A percentile compares a stretch with the other conserved stretches of the same genome.
Evolutionary conservation across 768 basidiomycete species (phyloP).

Genomic region (Suillus ampliporus): DNA sequence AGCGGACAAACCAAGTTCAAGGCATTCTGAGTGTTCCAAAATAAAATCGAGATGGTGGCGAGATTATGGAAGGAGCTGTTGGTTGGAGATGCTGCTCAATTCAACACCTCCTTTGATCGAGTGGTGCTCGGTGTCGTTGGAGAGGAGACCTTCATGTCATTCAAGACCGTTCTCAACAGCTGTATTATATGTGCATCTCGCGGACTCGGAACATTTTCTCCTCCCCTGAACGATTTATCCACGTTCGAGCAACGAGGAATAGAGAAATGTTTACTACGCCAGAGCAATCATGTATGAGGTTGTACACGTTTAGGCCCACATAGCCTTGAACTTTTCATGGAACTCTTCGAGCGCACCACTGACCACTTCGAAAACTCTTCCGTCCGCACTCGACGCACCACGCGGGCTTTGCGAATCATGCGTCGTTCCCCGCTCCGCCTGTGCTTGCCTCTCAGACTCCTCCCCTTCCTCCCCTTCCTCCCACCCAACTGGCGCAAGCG

Average conservation of each 20-base stretch:
- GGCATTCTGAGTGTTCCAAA: constrained; percentile 49
- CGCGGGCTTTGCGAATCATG: constrained; percentile 31
- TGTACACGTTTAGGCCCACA: constrained; percentile 54
- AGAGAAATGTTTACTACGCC: neutral
- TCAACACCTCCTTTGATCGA: constrained; percentile 41
- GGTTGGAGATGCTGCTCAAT: constrained; percentile 37
- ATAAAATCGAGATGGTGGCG: constrained; percentile 44
- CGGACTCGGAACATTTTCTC: too few species aligned
- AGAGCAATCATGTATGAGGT: neutral
- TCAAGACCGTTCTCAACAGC: too few species aligned
- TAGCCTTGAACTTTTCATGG: constrained; percentile 61
- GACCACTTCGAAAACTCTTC: constrained; percentile 61
- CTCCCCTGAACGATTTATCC: too few species aligned
- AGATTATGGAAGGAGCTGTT: constrained; percentile 46
- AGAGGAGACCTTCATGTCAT: constrained; percentile 39
- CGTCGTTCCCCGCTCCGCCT: neutral
- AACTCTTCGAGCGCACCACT: constrained; percentile 53
- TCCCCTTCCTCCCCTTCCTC: constrained; percentile 26
- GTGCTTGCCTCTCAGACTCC: constrained; percentile 1
- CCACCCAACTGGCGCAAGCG: constrained; percentile 34
- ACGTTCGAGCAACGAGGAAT: too few species aligned
- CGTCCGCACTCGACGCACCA: constrained; percentile 52
- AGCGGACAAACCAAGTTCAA: constrained; percentile 5
- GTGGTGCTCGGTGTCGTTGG: constrained; percentile 50
- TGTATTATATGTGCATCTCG: too few species aligned